Conservation (phyloP, 345 rosid genomes). For the Gossypium arboreum region DNA sequence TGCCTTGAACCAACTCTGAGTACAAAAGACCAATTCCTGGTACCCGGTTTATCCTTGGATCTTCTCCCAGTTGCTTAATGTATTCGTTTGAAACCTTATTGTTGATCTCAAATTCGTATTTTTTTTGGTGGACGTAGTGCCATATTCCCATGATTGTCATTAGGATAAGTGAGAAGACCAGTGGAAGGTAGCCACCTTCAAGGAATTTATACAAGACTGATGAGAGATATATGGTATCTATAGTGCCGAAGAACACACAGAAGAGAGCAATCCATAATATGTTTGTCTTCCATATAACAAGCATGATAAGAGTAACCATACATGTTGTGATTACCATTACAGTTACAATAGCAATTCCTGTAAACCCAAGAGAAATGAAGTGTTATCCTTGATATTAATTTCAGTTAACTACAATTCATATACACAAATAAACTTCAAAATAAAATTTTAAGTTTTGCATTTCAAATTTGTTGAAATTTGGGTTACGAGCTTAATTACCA, state of each 20-base stretch:
- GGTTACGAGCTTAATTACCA: slow-evolving; percentile 31
- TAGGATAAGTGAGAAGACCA: slow-evolving; percentile 31
- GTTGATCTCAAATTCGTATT: slow-evolving; percentile 45
- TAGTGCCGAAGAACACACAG: slow-evolving; percentile 19
- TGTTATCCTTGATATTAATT: neutral
- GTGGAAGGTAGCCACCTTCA: slow-evolving; percentile 53
- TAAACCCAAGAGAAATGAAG: neutral
- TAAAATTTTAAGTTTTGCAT: no score
- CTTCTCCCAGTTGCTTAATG: slow-evolving; percentile 33
- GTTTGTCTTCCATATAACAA: slow-evolving; percentile 50
- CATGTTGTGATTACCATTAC: slow-evolving; percentile 50
- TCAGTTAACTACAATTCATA: no score
- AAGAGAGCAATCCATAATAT: slow-evolving; percentile 31
- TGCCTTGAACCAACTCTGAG: slow-evolving; percentile 74
- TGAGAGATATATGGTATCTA: slow-evolving; percentile 36
- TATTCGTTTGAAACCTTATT: slow-evolving; percentile 49
- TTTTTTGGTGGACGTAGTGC: slow-evolving; percentile 41
- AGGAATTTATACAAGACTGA: slow-evolving; percentile 46
- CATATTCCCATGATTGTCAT: slow-evolving; percentile 47
- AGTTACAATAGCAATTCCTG: slow-evolving; percentile 56
- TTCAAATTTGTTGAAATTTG: no score
- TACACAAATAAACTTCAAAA: no score
- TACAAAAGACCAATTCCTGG: slow-evolving; percentile 69
- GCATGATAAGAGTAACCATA: slow-evolving; percentile 49
- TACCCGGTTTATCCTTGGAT: slow-evolving; percentile 37